These are phyloP conservation scores for Arachis hypogaea DNA, from an alignment of 306 rosid species.

Conservation along the genomic window DNA sequence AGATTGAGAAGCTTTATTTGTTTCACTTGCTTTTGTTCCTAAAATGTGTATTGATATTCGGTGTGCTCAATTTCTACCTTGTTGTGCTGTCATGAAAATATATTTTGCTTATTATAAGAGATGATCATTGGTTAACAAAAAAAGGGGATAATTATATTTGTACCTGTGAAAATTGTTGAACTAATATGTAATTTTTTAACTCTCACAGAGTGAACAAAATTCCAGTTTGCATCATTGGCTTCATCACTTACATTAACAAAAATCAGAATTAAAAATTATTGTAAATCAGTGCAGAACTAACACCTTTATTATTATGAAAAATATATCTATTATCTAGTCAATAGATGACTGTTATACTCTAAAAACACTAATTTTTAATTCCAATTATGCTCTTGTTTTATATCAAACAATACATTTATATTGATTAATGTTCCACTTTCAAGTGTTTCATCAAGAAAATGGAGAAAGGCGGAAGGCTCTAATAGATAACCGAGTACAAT, in stretches of 20 bases:
- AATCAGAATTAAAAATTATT: background rate
- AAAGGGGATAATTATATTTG: too few relatives aligned
- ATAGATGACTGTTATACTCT: conserved; percentile 2
- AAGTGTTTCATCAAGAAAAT: conserved; percentile 12
- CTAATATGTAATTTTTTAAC: conserved; percentile 74
- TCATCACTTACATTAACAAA: conserved; percentile 72
- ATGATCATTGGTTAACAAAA: too few relatives aligned
- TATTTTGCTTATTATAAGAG: too few relatives aligned
- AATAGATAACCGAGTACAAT: background rate
- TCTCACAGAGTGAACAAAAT: conserved; percentile 74
- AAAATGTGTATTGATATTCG: too few relatives aligned
- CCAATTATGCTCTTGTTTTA: background rate
- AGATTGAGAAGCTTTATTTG: too few relatives aligned
- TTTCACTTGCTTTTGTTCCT: too few relatives aligned
- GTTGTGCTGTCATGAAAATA: too few relatives aligned
- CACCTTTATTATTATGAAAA: conserved; percentile 7
- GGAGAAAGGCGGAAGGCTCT: background rate
- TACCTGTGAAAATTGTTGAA: conserved; percentile 35
- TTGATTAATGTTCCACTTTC: background rate
- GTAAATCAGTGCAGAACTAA: conserved; percentile 27
- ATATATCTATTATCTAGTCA: conserved; percentile 6
- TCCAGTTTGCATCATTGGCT: conserved; percentile 79
- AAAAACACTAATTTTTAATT: background rate
- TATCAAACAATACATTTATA: background rate
- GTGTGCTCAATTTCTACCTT: too few relatives aligned